Evolutionary conservation across 306 rosid species (phyloP).

Genomic region (Glycyrrhiza uralensis): DNA sequence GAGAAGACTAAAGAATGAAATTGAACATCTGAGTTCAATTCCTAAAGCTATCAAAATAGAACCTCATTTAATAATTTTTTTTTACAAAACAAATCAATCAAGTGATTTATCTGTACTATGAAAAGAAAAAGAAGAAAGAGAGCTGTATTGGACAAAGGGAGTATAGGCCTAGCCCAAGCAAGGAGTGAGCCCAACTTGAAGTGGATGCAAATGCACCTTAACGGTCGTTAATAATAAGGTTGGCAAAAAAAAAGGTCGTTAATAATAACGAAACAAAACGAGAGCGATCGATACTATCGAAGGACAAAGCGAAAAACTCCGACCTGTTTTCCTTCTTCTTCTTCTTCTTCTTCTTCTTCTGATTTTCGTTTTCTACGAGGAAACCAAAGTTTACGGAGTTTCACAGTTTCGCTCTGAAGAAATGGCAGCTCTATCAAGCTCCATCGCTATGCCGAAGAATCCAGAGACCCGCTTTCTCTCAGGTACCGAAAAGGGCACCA

Average conservation of each 20-base stretch:
- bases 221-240: background rate
- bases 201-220: background rate
- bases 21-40: too few species aligned
- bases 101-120: too few species aligned
- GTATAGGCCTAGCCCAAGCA: background rate
- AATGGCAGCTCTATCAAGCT: constrained; percentile 43
- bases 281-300: constrained; percentile 16
- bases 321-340: background rate
- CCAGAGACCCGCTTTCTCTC: constrained; percentile 30
- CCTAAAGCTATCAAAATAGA: too few species aligned
- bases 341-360: background rate
- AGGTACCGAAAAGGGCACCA: constrained; percentile 24
- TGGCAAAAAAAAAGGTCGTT: too few species aligned
- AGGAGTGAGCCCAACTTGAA: background rate
- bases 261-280: background rate
- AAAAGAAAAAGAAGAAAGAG: too few species aligned
- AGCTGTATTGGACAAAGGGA: background rate
- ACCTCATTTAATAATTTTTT: too few species aligned
- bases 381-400: background rate
- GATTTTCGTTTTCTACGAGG: constrained; percentile 20
- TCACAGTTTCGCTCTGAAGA: background rate
- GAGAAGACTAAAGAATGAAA: too few species aligned
- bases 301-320: background rate
- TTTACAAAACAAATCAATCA: too few species aligned
- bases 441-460: constrained; percentile 15